These are phyloP conservation scores for Arctium minus DNA, from an alignment of 129 eudicot species.

Conservation along the genomic window DNA sequence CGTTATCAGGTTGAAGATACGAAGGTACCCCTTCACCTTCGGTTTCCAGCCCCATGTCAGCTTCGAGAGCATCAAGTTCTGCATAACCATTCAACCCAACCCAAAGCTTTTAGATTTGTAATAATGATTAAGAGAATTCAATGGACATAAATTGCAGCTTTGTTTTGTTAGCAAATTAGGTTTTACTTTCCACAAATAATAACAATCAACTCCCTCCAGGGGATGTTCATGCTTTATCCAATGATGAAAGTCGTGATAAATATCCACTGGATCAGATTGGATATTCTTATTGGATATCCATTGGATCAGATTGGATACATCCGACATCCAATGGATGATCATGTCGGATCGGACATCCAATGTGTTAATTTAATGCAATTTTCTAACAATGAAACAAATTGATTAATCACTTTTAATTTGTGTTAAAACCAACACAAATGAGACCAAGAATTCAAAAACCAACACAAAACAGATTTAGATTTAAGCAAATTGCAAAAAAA, in stretches of 20 bases:
- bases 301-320: too few species aligned
- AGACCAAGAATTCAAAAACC: too few species aligned
- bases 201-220: not conserved
- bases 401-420: too few species aligned
- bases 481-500: too few species aligned
- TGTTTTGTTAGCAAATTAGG: not conserved
- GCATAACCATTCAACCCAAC: not conserved
- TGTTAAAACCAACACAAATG: too few species aligned
- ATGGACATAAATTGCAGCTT: too few species aligned
- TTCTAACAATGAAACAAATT: too few species aligned
- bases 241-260: not conserved
- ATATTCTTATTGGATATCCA: not conserved
- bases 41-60: constrained; percentile 78
- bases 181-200: not conserved
- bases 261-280: too few species aligned
- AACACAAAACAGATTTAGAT: too few species aligned
- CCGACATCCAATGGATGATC: too few species aligned
- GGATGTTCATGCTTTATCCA: not conserved
- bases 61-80: constrained; percentile 94
- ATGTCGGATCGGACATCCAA: too few species aligned
- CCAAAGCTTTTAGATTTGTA: not conserved
- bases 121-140: not conserved
- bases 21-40: constrained; percentile 85
- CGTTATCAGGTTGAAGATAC: constrained; percentile 81
- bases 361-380: too few species aligned